A percentile compares a stretch with the other conserved stretches of the same genome.
Evolutionary conservation across 257 asterid genomes (phyloP).

Genomic region (Jaltomata sinuosa): DNA sequence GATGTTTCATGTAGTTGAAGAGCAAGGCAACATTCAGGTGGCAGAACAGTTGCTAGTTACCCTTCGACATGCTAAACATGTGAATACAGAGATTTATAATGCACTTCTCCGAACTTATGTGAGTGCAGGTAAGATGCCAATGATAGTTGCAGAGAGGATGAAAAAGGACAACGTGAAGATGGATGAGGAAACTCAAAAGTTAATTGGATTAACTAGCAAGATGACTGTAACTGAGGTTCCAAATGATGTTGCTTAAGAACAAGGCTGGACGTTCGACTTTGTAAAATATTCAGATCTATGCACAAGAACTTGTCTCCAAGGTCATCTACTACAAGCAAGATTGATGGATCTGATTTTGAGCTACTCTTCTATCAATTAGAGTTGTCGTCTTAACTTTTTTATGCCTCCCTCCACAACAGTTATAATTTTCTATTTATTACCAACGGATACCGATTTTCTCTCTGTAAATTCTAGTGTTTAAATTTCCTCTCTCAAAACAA

Average conservation of each 20-base stretch:
- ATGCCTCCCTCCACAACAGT: neutral
- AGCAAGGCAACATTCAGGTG: conserved; percentile 46
- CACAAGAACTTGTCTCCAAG: neutral
- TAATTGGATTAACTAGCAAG: conserved; percentile 48
- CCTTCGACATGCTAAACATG: conserved; percentile 52
- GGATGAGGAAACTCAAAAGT: conserved; percentile 52
- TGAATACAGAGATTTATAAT: conserved; percentile 52
- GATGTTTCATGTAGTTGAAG: conserved; percentile 51
- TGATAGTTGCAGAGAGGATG: conserved; percentile 81
- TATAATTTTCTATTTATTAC: neutral
- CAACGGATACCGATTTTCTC: neutral
- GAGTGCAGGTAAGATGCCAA: conserved; percentile 74
- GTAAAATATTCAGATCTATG: neutral
- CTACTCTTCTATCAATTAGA: neutral
- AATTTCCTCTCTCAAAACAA: neutral
- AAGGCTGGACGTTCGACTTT: neutral
- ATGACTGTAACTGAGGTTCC: conserved; percentile 67
- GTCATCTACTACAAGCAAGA: neutral
- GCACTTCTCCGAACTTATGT: conserved; percentile 62
- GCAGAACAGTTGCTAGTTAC: conserved; percentile 57
- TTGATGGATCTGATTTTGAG: neutral
- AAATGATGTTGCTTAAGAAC: conserved; percentile 21
- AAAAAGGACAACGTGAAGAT: conserved; percentile 53
- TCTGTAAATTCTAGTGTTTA: neutral
- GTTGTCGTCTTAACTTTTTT: neutral